These are phyloP conservation scores for Phanerochaete carnosa DNA, from an alignment of 768 basidiomycete species.

Conservation along the genomic window DNA sequence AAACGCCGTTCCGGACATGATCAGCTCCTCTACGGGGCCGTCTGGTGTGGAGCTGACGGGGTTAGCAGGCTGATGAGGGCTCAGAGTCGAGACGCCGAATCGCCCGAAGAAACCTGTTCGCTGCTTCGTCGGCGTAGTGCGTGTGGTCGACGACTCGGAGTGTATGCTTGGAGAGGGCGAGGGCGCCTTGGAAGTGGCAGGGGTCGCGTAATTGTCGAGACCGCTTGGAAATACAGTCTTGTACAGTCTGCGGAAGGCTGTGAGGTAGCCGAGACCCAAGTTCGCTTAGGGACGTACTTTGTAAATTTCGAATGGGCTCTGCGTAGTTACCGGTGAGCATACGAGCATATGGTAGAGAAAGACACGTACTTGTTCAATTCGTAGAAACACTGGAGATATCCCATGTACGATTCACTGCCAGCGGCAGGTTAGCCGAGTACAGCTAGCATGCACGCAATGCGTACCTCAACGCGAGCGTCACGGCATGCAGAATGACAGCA, in stretches of 20 bases:
- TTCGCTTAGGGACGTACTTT: conserved; percentile 40
- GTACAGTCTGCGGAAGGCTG: conserved; percentile 19
- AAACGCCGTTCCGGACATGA: conserved; percentile 75
- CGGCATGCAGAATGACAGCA: conserved; percentile 62
- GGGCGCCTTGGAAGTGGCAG: conserved; percentile 19
- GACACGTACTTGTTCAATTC: conserved; percentile 52
- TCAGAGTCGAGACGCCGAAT: conserved; percentile 18
- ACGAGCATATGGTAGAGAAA: no score
- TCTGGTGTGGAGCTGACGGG: conserved; percentile 31
- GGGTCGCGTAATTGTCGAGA: conserved; percentile 24
- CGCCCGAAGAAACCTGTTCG: conserved; percentile 26
- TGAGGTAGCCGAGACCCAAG: neutral
- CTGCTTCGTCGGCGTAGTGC: conserved; percentile 9
- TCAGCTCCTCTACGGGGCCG: conserved; percentile 66
- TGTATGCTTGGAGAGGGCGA: conserved; percentile 23
- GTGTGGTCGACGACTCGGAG: conserved; percentile 18
- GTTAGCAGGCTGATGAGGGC: conserved; percentile 16
- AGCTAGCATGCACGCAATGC: conserved; percentile 14
- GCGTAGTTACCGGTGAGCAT: neutral
- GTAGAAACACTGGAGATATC: conserved; percentile 76
- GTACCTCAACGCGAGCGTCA: conserved; percentile 69
- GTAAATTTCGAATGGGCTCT: conserved; percentile 75
- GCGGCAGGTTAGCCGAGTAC: neutral
- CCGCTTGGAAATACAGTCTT: conserved; percentile 29
- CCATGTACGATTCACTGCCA: conserved; percentile 71